Evolutionary conservation across 73 alveolate species (phyloP).

Genomic region (Blepharisma japonicum): DNA sequence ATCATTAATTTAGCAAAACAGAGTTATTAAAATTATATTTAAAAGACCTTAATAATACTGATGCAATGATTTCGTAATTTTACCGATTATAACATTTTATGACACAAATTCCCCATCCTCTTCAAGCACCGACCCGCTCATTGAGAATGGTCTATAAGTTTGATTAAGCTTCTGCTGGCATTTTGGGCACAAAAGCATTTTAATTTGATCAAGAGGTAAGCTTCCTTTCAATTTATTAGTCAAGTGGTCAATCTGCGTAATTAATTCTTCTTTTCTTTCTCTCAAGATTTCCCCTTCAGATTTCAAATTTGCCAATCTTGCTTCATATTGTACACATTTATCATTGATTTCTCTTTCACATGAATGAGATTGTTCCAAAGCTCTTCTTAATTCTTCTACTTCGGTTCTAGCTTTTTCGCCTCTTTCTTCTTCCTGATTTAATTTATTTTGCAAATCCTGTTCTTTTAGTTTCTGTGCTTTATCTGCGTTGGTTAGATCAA

Average conservation of each 20-base stretch:
- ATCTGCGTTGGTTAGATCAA: not conserved
- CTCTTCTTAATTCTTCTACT: not conserved
- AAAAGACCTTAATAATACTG: too few species aligned
- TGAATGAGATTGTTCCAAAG: not conserved
- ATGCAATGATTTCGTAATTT: too few species aligned
- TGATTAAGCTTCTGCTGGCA: not conserved
- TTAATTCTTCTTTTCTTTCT: not conserved
- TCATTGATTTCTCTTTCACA: not conserved
- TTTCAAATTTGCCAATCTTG: not conserved
- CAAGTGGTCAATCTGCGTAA: not conserved
- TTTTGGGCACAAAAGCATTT: not conserved
- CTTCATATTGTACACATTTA: not conserved
- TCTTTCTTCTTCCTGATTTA: constrained; percentile 1
- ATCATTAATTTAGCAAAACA: too few species aligned
- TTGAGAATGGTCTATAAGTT: constrained; percentile 1
- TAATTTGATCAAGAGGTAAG: not conserved
- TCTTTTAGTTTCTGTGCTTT: constrained; percentile 7
- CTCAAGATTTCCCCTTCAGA: not conserved
- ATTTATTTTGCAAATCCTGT: not conserved
- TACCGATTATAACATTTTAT: too few species aligned
- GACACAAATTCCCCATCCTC: not conserved
- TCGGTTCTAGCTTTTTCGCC: not conserved
- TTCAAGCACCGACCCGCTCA: not conserved
- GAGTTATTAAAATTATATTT: too few species aligned
- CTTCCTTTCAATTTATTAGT: not conserved